phyloP scores from a whole-genome alignment of 1,284 basidiomycete genomes.

The Hypsizygus ulmarius region DNA sequence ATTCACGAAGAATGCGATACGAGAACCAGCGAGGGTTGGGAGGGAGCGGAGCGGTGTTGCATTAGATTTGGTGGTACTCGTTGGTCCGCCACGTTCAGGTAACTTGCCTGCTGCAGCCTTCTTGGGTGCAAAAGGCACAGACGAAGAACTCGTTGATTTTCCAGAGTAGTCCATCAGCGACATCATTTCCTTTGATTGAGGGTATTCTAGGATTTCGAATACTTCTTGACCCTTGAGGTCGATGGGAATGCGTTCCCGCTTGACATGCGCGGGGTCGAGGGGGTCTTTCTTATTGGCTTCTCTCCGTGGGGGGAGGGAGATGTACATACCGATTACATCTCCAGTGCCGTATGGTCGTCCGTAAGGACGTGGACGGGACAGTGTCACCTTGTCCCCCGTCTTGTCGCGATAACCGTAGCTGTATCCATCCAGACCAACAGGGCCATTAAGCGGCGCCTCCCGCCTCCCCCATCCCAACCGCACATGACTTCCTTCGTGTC shows the following conservation, averaged over 20 bases:
- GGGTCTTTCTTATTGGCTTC: constrained; percentile 54
- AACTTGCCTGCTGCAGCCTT: constrained; percentile 65
- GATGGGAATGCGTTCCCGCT: constrained; percentile 88
- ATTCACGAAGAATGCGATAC: constrained; percentile 90
- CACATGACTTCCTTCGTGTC: constrained; percentile 76
- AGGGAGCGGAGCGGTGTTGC: constrained; percentile 57
- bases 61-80: constrained; percentile 28
- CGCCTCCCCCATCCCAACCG: constrained; percentile 90
- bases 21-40: constrained; percentile 70
- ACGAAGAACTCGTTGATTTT: constrained; percentile 54
- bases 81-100: constrained; percentile 46
- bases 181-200: constrained; percentile 92
- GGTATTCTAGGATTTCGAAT: constrained; percentile 93
- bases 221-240: constrained; percentile 96
- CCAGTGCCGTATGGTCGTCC: constrained; percentile 75
- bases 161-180: constrained; percentile 72
- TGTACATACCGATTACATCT: constrained; percentile 92
- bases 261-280: constrained; percentile 73
- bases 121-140: constrained; percentile 59
- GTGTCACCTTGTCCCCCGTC: constrained; percentile 85
- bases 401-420: constrained; percentile 91
- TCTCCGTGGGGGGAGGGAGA: constrained; percentile 75
- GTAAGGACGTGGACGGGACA: constrained; percentile 81
- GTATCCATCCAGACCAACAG: constrained; percentile 92
- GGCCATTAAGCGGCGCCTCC: constrained; percentile 90